Percentiles rank a stretch among this genome's conserved stretches.
Conservation (phyloP, 371 early-diverging fungal genomes). For the Rhizopus sp. region DNA sequence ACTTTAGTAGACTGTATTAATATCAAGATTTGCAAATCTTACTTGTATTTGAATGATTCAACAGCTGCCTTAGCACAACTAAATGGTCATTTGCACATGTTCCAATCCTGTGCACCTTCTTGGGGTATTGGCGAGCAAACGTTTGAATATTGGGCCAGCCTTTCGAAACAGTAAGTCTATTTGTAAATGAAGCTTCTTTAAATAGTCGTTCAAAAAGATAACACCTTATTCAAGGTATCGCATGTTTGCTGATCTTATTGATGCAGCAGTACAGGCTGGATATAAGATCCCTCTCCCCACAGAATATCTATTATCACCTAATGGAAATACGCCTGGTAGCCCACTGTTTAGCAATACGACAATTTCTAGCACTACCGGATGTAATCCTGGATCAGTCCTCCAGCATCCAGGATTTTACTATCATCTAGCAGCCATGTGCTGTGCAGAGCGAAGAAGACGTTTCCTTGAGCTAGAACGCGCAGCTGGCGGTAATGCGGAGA, state of each 20-base stretch:
- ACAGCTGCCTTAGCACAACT: slow-evolving; percentile 68
- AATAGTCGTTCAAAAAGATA: not conserved
- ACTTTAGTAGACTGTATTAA: slow-evolving; percentile 71
- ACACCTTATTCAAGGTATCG: slow-evolving; percentile 46
- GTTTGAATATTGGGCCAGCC: slow-evolving; percentile 86
- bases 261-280: slow-evolving; percentile 68
- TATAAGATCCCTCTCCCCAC: slow-evolving; percentile 68
- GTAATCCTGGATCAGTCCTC: slow-evolving; percentile 66
- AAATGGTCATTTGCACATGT: slow-evolving; percentile 69
- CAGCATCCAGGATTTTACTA: slow-evolving; percentile 90
- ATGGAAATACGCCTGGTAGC: slow-evolving; percentile 17
- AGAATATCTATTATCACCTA: slow-evolving; percentile 29
- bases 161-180: slow-evolving; percentile 66
- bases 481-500: slow-evolving; percentile 2
- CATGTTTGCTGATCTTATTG: slow-evolving; percentile 77
- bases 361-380: slow-evolving; percentile 24
- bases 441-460: slow-evolving; percentile 69
- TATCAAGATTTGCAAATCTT: slow-evolving; percentile 77
- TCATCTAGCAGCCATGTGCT: slow-evolving; percentile 76
- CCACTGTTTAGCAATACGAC: slow-evolving; percentile 23
- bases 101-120: slow-evolving; percentile 54
- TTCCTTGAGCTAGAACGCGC: slow-evolving; percentile 51
- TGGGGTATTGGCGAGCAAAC: slow-evolving; percentile 67
- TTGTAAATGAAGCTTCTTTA: not conserved
- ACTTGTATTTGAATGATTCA: slow-evolving; percentile 67